A percentile compares a stretch with the other conserved stretches of the same genome.
Evolutionary conservation across 2,329 filamentous ascomycete genomes (phyloP).

Genomic region (Penicillium brevicompactum): DNA sequence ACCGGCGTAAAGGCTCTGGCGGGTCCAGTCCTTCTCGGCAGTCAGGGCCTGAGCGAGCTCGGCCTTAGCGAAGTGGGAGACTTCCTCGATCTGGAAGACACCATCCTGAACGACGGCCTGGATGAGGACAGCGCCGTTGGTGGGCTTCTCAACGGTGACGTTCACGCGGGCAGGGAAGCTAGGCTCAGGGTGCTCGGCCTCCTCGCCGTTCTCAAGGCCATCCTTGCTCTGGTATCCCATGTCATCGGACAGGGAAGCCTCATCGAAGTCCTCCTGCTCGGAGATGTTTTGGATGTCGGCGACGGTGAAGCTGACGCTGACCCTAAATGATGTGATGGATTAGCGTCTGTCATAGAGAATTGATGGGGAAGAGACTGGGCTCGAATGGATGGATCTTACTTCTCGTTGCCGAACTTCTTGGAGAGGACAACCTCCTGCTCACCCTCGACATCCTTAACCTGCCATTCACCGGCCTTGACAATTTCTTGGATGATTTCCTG

Average conservation of each 20-base stretch:
- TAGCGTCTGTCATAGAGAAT: not conserved
- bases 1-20: slow-evolving; percentile 80
- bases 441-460: slow-evolving; percentile 76
- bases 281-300: slow-evolving; percentile 74
- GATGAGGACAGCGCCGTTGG: slow-evolving; percentile 81
- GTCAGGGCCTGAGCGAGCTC: slow-evolving; percentile 74
- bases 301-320: slow-evolving; percentile 82
- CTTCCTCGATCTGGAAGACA: slow-evolving; percentile 82
- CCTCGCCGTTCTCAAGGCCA: slow-evolving; percentile 34
- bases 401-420: slow-evolving; percentile 83
- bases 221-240: slow-evolving; percentile 60
- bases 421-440: slow-evolving; percentile 85
- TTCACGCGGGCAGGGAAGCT: slow-evolving; percentile 80
- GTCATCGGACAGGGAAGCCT: slow-evolving; percentile 59
- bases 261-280: slow-evolving; percentile 60
- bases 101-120: slow-evolving; percentile 86
- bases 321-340: slow-evolving; percentile 48
- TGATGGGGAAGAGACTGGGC: not conserved
- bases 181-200: slow-evolving; percentile 54
- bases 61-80: slow-evolving; percentile 81
- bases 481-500: slow-evolving; percentile 92
- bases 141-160: slow-evolving; percentile 84
- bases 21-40: slow-evolving; percentile 74
- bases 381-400: slow-evolving; percentile 55
- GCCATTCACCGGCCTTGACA: slow-evolving; percentile 79